A percentile compares a stretch with the other conserved stretches of the same genome.
Evolutionary conservation across 2,329 filamentous ascomycete genomes (phyloP).

Genomic region (Thielaviopsis ethacetica): DNA sequence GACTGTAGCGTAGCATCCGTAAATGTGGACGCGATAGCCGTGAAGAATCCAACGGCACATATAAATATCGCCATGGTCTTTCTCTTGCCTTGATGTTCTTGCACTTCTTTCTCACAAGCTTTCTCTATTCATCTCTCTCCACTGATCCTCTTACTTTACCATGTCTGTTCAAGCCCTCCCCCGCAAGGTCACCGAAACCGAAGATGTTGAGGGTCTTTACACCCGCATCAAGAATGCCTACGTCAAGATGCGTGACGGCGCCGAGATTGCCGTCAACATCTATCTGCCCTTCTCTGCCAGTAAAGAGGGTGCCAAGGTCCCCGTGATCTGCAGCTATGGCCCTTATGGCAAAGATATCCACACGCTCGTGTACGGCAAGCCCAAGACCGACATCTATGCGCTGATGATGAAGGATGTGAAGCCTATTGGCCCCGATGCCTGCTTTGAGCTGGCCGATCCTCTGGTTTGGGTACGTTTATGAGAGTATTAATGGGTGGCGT

Average conservation of each 20-base stretch:
- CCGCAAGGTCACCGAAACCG: not conserved
- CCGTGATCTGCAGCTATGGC: slow-evolving; percentile 54
- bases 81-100: no score
- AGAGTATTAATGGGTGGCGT: not conserved
- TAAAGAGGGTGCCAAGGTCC: slow-evolving; percentile 18
- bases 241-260: not conserved
- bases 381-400: not conserved
- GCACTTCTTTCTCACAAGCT: no score
- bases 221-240: not conserved
- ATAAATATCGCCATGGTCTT: not conserved
- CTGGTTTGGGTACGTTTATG: slow-evolving; percentile 13
- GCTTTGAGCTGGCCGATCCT: slow-evolving; percentile 22
- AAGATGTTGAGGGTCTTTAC: not conserved
- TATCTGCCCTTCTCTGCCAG: not conserved
- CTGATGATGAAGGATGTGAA: not conserved
- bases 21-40: no score
- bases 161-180: not conserved
- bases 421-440: slow-evolving; percentile 20
- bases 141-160: not conserved
- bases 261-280: not conserved
- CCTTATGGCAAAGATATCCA: slow-evolving; percentile 60
- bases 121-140: no score
- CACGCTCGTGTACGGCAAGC: not conserved
- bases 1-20: no score
- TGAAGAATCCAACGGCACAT: no score